Conservation (phyloP, 805 yeast species). For the Candida odintsovae region DNA sequence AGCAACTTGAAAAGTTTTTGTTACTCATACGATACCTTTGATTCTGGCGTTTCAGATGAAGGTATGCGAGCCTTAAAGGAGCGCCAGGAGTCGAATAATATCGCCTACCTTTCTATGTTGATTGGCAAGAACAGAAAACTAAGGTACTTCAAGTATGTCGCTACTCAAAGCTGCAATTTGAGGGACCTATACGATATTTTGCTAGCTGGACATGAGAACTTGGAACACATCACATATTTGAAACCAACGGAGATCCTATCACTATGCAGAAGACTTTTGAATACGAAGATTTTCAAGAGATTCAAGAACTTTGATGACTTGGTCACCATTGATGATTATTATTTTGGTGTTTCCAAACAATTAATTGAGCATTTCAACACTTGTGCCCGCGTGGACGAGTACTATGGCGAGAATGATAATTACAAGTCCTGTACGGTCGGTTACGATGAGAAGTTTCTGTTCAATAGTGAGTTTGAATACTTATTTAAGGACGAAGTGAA, state of each 20-base stretch:
- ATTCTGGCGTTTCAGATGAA: not conserved
- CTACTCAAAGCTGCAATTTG: not conserved
- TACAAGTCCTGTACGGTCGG: not conserved
- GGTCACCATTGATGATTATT: constrained; percentile 14
- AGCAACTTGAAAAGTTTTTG: not conserved
- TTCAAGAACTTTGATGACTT: constrained; percentile 6
- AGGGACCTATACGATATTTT: not conserved
- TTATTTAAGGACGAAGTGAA: constrained; percentile 5
- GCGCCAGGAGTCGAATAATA: not conserved
- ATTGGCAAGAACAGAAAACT: not conserved
- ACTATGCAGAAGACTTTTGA: constrained; percentile 7
- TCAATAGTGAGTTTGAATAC: constrained; percentile 6
- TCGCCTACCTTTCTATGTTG: not conserved
- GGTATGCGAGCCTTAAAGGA: not conserved
- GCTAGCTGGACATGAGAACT: too few species aligned
- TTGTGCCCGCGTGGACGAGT: constrained; percentile 10
- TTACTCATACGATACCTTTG: not conserved
- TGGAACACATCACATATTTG: not conserved
- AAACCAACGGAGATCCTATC: constrained; percentile 3
- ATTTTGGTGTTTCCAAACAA: constrained; percentile 11
- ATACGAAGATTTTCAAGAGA: constrained; percentile 9
- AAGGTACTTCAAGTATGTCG: not conserved
- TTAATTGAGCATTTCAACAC: constrained; percentile 15
- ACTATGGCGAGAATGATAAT: not conserved
- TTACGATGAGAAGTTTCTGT: not conserved